These are phyloP conservation scores for Paecilomyces formosus DNA, from an alignment of 2,329 filamentous ascomycete genomes.

Conservation along the genomic window DNA sequence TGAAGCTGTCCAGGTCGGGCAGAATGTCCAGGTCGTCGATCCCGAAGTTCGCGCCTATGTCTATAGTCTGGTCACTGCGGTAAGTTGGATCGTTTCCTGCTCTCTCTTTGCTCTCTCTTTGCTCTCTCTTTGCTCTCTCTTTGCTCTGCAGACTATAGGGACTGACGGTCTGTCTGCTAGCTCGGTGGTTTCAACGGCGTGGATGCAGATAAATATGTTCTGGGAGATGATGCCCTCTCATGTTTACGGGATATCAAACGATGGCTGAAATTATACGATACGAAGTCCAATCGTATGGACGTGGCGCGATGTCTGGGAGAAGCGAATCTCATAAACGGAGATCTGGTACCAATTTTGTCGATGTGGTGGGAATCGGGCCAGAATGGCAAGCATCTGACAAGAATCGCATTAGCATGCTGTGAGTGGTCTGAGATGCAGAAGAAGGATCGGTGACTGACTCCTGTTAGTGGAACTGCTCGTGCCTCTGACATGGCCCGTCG, in stretches of 20 bases:
- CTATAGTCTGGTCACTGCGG: slow-evolving; percentile 86
- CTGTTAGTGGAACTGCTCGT: slow-evolving; percentile 71
- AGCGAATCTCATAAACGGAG: slow-evolving; percentile 82
- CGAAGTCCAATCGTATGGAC: slow-evolving; percentile 88
- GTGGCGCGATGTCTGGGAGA: slow-evolving; percentile 89
- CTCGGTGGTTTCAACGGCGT: slow-evolving; percentile 76
- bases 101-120: not conserved
- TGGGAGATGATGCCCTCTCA: slow-evolving; percentile 88
- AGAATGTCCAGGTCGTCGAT: slow-evolving; percentile 60
- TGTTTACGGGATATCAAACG: slow-evolving; percentile 87
- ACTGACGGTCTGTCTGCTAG: slow-evolving; percentile 39
- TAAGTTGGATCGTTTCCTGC: slow-evolving; percentile 41
- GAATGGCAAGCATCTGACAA: slow-evolving; percentile 67
- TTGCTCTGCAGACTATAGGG: slow-evolving; percentile 2
- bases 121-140: not conserved
- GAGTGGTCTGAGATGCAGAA: slow-evolving; percentile 14
- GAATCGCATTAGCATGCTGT: slow-evolving; percentile 73
- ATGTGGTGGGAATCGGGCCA: slow-evolving; percentile 67
- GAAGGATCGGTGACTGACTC: slow-evolving; percentile 13
- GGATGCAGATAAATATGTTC: slow-evolving; percentile 73
- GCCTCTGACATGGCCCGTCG: slow-evolving; percentile 88
- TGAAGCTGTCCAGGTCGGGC: slow-evolving; percentile 30
- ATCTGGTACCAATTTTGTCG: slow-evolving; percentile 82
- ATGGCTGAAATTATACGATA: slow-evolving; percentile 93
- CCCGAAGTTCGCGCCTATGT: slow-evolving; percentile 90